Conservation (phyloP, 1,139 yeast species). For the Diutina catenulata region DNA sequence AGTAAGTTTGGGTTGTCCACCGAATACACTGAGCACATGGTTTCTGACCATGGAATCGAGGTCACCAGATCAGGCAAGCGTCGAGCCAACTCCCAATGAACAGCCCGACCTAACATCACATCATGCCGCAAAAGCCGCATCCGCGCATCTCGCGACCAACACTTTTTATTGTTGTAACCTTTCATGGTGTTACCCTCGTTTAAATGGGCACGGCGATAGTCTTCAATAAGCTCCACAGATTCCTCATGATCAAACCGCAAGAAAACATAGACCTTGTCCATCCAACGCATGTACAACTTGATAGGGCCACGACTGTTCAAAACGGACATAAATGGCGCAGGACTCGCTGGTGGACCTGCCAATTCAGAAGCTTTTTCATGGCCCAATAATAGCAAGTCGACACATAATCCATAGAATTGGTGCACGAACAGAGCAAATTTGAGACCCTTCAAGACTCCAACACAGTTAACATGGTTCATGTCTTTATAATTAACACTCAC, state of each 20-base stretch:
- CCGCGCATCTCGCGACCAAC: conserved; percentile 92
- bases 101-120: conserved; percentile 86
- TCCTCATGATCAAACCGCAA: conserved; percentile 63
- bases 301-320: conserved; percentile 40
- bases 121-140: conserved; percentile 89
- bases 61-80: conserved; percentile 72
- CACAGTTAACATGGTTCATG: conserved; percentile 87
- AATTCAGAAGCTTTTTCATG: conserved; percentile 76
- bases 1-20: conserved; percentile 79
- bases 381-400: conserved; percentile 77
- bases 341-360: conserved; percentile 60
- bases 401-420: conserved; percentile 80
- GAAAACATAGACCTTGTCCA: conserved; percentile 71
- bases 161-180: conserved; percentile 77
- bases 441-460: conserved; percentile 78
- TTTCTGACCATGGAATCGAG: conserved; percentile 66
- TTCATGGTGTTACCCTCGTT: conserved; percentile 85
- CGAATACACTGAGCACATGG: conserved; percentile 82
- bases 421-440: conserved; percentile 84
- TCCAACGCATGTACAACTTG: conserved; percentile 67
- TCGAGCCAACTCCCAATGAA: conserved; percentile 78
- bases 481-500: conserved; percentile 78
- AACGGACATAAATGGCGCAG: conserved; percentile 43
- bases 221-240: conserved; percentile 63
- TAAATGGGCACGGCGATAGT: conserved; percentile 72